Percentiles rank a stretch among this genome's conserved stretches.
Evolutionary conservation across 768 basidiomycete species (phyloP).

Genomic region (Mycena rebaudengoi): DNA sequence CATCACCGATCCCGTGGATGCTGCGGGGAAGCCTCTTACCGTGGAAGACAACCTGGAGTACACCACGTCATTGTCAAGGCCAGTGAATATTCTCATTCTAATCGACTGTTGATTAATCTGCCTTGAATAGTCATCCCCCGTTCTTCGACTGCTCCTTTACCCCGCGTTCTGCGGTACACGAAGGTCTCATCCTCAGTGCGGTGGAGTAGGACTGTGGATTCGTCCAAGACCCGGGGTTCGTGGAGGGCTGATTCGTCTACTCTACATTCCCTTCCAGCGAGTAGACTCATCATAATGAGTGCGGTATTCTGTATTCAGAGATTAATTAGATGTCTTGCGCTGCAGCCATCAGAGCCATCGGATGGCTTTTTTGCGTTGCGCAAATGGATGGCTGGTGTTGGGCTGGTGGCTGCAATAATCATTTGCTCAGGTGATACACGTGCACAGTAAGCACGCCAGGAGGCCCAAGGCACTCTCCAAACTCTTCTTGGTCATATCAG

Average conservation of each 20-base stretch:
- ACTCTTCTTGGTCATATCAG: too few relatives aligned
- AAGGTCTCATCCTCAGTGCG: not conserved
- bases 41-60: not conserved
- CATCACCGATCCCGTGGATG: not conserved
- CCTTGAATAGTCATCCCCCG: not conserved
- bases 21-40: not conserved
- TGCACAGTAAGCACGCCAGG: too few relatives aligned
- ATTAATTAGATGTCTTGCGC: too few relatives aligned
- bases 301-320: not conserved
- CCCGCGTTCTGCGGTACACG: not conserved
- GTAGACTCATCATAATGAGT: not conserved
- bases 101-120: not conserved
- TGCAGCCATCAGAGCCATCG: too few relatives aligned
- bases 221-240: not conserved
- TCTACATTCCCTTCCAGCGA: not conserved
- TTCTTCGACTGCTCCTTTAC: not conserved
- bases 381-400: too few relatives aligned
- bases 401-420: too few relatives aligned
- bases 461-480: too few relatives aligned
- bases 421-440: too few relatives aligned
- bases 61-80: not conserved
- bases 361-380: too few relatives aligned
- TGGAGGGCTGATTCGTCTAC: not conserved
- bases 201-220: not conserved
- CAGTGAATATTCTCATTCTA: not conserved